These are phyloP conservation scores for Tolypocladium nubicola DNA, from an alignment of 2,329 filamentous ascomycete species.

Conservation along the genomic window DNA sequence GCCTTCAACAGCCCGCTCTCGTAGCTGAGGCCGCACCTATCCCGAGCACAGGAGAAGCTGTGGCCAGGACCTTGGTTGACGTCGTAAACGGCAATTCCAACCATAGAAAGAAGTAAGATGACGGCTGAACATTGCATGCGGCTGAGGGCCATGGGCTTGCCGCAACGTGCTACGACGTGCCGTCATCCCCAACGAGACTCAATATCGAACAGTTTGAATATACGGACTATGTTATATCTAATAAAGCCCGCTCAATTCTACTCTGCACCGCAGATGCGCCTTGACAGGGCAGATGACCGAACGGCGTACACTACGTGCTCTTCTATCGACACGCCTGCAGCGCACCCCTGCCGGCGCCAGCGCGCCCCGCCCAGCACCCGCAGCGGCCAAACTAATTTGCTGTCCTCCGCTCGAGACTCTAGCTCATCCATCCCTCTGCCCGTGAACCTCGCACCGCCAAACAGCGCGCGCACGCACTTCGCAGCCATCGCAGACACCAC, in stretches of 20 bases:
- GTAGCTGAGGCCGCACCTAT: background rate
- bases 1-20: background rate
- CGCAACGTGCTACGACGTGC: background rate
- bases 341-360: background rate
- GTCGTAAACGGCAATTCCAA: background rate
- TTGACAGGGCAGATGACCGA: background rate
- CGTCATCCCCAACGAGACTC: background rate
- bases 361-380: background rate
- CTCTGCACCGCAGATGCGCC: background rate
- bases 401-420: background rate
- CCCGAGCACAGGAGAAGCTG: background rate
- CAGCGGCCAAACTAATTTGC: background rate
- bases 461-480: background rate
- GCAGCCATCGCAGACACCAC: background rate
- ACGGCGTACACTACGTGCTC: background rate
- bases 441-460: background rate
- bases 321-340: background rate
- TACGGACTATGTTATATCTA: background rate
- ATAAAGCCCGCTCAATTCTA: background rate
- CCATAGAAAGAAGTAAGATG: background rate
- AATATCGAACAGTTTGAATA: background rate
- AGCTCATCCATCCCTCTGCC: background rate
- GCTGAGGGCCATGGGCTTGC: background rate
- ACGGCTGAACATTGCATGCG: background rate
- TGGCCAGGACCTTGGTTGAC: background rate